These are phyloP conservation scores for Pseudopyricularia javanii DNA, from an alignment of 2,329 filamentous ascomycete species.

Conservation along the genomic window DNA sequence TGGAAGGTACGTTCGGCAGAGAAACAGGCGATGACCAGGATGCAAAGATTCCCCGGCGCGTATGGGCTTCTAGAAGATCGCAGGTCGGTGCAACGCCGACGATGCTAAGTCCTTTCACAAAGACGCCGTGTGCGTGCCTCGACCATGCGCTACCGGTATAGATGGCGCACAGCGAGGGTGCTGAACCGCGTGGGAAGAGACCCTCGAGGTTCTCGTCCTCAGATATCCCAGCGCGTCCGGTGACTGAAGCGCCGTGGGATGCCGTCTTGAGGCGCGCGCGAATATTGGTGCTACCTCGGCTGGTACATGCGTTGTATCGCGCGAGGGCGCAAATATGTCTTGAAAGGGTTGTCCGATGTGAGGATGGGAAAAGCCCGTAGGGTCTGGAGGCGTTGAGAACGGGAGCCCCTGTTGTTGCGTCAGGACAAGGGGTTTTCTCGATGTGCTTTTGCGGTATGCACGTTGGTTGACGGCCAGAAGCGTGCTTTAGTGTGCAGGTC, in stretches of 20 bases:
- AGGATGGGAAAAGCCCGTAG: too few species aligned
- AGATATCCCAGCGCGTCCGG: neutral
- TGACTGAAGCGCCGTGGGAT: neutral
- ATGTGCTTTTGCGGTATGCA: neutral
- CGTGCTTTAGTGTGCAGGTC: neutral
- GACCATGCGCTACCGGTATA: neutral
- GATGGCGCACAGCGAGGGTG: neutral
- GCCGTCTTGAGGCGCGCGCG: neutral
- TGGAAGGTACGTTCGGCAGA: neutral
- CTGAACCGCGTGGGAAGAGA: neutral
- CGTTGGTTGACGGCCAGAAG: neutral
- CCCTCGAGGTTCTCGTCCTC: neutral
- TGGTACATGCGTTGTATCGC: neutral
- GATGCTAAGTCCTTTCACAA: too few species aligned
- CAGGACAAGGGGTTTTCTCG: neutral
- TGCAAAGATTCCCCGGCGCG: neutral
- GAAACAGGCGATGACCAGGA: neutral
- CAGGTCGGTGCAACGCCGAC: too few species aligned
- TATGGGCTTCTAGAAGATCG: too few species aligned
- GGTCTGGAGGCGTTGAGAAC: neutral
- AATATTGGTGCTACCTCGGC: neutral
- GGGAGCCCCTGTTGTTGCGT: neutral
- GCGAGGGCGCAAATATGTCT: neutral
- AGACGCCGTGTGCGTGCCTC: neutral
- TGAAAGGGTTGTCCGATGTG: neutral